These are phyloP conservation scores for Solanum hybrid DNA, from an alignment of 305 asterid genomes.

Conservation along the genomic window DNA sequence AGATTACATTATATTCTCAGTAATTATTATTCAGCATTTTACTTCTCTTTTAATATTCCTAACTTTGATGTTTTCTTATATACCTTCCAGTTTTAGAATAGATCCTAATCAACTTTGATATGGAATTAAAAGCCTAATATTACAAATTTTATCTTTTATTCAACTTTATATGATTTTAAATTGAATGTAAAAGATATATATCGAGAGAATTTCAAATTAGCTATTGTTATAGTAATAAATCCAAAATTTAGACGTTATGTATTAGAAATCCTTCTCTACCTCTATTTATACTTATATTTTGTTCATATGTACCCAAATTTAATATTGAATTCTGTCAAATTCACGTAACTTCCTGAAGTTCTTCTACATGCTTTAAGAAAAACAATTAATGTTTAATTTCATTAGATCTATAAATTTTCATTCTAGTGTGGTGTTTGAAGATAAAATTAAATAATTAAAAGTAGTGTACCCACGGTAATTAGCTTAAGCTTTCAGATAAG, in stretches of 20 bases:
- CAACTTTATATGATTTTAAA: not conserved
- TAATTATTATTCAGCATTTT: not conserved
- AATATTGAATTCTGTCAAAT: not conserved
- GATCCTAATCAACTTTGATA: not conserved
- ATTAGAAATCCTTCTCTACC: not conserved
- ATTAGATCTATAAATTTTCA: not conserved
- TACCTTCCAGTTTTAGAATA: not conserved
- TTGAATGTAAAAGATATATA: not conserved
- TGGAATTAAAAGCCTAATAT: not conserved
- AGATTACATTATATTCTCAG: not conserved
- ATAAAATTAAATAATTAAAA: not conserved
- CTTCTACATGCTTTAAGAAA: not conserved
- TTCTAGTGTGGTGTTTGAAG: not conserved
- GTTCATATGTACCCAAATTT: not conserved
- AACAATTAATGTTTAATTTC: not conserved
- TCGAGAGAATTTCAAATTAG: not conserved
- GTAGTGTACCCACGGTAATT: not conserved
- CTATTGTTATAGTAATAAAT: not conserved
- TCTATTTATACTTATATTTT: not conserved
- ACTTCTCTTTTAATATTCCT: not conserved
- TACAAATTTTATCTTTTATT: not conserved
- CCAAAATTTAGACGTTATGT: not conserved
- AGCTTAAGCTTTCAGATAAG: not conserved
- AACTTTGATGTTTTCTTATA: not conserved
- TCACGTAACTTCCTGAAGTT: not conserved